phyloP scores from a whole-genome alignment of 2,329 filamentous ascomycete species.

The Aspergillus melleus region DNA sequence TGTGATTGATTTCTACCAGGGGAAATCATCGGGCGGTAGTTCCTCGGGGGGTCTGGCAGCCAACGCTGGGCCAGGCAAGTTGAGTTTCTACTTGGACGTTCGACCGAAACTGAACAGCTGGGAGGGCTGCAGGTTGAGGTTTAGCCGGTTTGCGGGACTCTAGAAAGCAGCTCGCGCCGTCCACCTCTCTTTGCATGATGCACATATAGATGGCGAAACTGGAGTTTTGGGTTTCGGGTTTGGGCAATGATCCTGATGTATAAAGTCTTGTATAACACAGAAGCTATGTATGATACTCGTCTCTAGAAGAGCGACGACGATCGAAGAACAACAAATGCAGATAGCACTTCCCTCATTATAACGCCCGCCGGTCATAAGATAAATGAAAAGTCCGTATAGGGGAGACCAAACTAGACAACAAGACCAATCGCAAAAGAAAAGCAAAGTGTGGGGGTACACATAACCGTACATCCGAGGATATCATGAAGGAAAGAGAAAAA shows the following conservation, averaged over 20 bases:
- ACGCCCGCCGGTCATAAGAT: slow-evolving; percentile 14
- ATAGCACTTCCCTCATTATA: slow-evolving; percentile 27
- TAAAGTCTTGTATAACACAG: slow-evolving; percentile 34
- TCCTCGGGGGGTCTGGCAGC: slow-evolving; percentile 29
- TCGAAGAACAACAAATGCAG: slow-evolving; percentile 19
- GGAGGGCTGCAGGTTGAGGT: slow-evolving; percentile 61
- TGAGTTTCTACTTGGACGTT: slow-evolving; percentile 67
- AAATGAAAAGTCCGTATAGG: background rate
- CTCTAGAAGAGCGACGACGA: slow-evolving; percentile 12
- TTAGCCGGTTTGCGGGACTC: slow-evolving; percentile 48
- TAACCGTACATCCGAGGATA: slow-evolving; percentile 34
- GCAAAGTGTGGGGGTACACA: slow-evolving; percentile 22
- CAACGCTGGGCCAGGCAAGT: slow-evolving; percentile 39
- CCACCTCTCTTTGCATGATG: slow-evolving; percentile 2
- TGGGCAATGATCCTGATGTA: slow-evolving; percentile 27
- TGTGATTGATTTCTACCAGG: slow-evolving; percentile 96
- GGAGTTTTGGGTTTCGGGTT: slow-evolving; percentile 25
- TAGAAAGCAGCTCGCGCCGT: slow-evolving; percentile 22
- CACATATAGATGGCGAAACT: slow-evolving; percentile 27
- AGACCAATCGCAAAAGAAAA: slow-evolving; percentile 2
- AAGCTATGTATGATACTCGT: slow-evolving; percentile 36
- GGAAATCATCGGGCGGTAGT: slow-evolving; percentile 50
- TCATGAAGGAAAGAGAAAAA: slow-evolving; percentile 27
- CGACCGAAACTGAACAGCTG: slow-evolving; percentile 64
- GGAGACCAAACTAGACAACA: slow-evolving; percentile 9